These are phyloP conservation scores for Hyphopichia homilentoma DNA, from an alignment of 805 yeast species.

Conservation along the genomic window DNA sequence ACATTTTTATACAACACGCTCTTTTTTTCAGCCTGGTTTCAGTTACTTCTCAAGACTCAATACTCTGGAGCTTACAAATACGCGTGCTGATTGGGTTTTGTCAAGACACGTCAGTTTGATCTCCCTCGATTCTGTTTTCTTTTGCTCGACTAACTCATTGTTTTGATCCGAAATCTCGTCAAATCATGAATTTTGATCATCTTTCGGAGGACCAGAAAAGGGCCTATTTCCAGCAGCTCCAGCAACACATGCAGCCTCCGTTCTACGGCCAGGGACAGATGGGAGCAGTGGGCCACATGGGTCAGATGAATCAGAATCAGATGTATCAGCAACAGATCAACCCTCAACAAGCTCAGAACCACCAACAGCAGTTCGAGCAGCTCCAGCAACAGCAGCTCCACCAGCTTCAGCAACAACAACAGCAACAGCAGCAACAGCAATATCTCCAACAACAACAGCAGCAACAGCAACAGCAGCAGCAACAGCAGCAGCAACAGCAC, in stretches of 20 bases:
- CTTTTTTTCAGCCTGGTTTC: too few species aligned
- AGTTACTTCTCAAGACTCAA: too few species aligned
- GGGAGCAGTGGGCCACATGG: too few species aligned
- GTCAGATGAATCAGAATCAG: too few species aligned
- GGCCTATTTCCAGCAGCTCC: slow-evolving; percentile 23
- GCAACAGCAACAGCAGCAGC: slow-evolving; percentile 8
- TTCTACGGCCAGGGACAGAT: too few species aligned
- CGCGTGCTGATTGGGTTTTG: too few species aligned
- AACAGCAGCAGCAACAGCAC: slow-evolving; percentile 10
- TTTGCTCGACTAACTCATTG: too few species aligned
- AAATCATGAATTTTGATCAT: slow-evolving; percentile 30
- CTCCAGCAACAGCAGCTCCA: slow-evolving; percentile 14
- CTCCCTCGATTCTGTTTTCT: too few species aligned
- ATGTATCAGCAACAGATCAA: slow-evolving; percentile 7
- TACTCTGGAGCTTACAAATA: too few species aligned
- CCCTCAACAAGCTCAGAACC: slow-evolving; percentile 9
- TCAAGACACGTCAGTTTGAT: too few species aligned
- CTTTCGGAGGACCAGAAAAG: slow-evolving; percentile 29
- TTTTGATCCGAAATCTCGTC: too few species aligned
- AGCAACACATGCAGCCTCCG: slow-evolving; percentile 17
- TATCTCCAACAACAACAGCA: slow-evolving; percentile 3
- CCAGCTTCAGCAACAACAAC: slow-evolving; percentile 11
- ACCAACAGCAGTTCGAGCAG: slow-evolving; percentile 10
- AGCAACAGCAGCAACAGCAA: slow-evolving; percentile 7
- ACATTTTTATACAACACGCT: too few species aligned